These are phyloP conservation scores for Diaporthe ampelina DNA, from an alignment of 2,329 filamentous ascomycete species.

Conservation along the genomic window DNA sequence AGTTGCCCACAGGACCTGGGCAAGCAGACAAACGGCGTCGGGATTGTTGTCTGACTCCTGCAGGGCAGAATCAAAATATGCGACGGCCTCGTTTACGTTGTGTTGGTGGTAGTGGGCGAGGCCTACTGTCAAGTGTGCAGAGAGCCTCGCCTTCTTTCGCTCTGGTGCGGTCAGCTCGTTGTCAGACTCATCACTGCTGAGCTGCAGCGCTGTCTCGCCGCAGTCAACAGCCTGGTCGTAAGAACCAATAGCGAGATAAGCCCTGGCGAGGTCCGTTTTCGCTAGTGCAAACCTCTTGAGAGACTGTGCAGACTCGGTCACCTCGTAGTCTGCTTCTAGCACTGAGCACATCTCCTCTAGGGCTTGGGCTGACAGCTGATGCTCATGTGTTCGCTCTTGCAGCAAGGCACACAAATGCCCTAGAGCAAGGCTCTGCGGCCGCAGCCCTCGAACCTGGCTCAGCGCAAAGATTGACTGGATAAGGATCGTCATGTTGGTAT, in stretches of 20 bases:
- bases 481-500: slow-evolving; percentile 70
- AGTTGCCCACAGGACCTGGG: slow-evolving; percentile 94
- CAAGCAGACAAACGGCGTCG: slow-evolving; percentile 87
- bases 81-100: slow-evolving; percentile 77
- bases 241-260: slow-evolving; percentile 77
- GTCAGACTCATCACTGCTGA: slow-evolving; percentile 80
- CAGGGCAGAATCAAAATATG: slow-evolving; percentile 84
- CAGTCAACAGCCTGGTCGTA: slow-evolving; percentile 81
- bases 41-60: slow-evolving; percentile 82
- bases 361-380: slow-evolving; percentile 71
- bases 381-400: slow-evolving; percentile 83
- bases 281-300: slow-evolving; percentile 85
- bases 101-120: slow-evolving; percentile 82
- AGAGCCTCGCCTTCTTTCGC: slow-evolving; percentile 80
- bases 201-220: slow-evolving; percentile 83
- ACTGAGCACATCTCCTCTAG: slow-evolving; percentile 76
- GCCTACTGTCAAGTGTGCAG: slow-evolving; percentile 87
- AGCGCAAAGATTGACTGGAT: slow-evolving; percentile 92
- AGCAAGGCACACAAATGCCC: slow-evolving; percentile 85
- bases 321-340: slow-evolving; percentile 87
- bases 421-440: slow-evolving; percentile 78
- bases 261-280: slow-evolving; percentile 89
- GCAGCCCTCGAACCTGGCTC: slow-evolving; percentile 81
- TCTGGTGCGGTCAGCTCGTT: slow-evolving; percentile 75
- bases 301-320: slow-evolving; percentile 80